These are phyloP conservation scores for Xylaria sp. DNA, from an alignment of 2,329 filamentous ascomycete genomes.

Conservation along the genomic window DNA sequence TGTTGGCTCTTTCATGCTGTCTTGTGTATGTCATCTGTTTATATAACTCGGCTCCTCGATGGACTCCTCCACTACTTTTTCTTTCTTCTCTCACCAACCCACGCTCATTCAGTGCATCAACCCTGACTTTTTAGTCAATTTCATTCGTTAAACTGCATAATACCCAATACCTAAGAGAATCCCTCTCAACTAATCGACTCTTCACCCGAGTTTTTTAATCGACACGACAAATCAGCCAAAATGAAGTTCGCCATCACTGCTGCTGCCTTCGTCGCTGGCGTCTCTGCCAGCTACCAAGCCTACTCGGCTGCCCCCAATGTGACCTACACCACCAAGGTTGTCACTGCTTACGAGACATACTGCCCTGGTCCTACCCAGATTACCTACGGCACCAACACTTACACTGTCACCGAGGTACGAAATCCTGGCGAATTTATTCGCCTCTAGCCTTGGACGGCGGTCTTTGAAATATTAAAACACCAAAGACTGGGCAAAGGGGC, in stretches of 20 bases:
- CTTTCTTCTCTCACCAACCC: constrained; percentile 55
- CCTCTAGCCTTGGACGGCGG: not conserved
- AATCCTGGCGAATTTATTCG: not conserved
- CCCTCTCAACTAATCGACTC: constrained; percentile 50
- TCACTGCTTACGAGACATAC: constrained; percentile 76
- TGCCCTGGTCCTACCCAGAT: constrained; percentile 75
- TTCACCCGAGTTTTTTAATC: constrained; percentile 50
- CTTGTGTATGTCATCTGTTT: constrained; percentile 15
- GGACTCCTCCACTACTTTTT: constrained; percentile 47
- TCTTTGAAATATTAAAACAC: not conserved
- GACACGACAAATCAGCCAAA: constrained; percentile 64
- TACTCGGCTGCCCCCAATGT: constrained; percentile 55
- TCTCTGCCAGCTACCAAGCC: constrained; percentile 41
- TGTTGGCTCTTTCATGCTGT: constrained; percentile 26
- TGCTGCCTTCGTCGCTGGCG: constrained; percentile 64
- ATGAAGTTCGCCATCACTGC: constrained; percentile 72
- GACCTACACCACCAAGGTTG: constrained; percentile 74
- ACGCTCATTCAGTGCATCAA: constrained; percentile 59
- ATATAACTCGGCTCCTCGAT: constrained; percentile 37
- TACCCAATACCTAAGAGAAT: constrained; percentile 48
- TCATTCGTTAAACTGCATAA: constrained; percentile 62
- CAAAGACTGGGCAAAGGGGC: not conserved
- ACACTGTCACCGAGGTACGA: constrained; percentile 73
- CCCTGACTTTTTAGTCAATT: constrained; percentile 69
- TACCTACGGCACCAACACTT: constrained; percentile 73